phyloP scores from a whole-genome alignment of 2,329 filamentous ascomycete species.

The Knoxdaviesia capensis region DNA sequence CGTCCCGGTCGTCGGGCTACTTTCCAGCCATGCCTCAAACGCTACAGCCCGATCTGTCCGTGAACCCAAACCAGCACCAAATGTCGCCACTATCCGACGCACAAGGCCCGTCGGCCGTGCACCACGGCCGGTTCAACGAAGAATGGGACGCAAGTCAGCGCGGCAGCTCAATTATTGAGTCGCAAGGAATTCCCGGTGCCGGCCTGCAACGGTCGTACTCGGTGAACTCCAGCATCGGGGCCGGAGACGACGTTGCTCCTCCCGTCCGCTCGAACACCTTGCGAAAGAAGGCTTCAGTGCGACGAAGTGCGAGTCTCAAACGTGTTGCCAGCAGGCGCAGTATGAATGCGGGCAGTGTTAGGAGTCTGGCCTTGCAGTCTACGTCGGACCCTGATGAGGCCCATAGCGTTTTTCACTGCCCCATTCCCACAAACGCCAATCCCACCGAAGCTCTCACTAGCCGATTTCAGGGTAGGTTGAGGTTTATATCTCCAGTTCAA shows the following conservation, averaged over 20 bases:
- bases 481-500: background rate
- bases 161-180: constrained; percentile 41
- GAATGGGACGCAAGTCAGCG: constrained; percentile 52
- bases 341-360: constrained; percentile 69
- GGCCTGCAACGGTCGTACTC: constrained; percentile 42
- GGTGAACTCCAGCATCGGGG: constrained; percentile 21
- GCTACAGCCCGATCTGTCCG: too few relatives aligned
- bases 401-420: constrained; percentile 75
- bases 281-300: constrained; percentile 72
- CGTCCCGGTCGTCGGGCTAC: too few relatives aligned
- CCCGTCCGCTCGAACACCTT: constrained; percentile 47
- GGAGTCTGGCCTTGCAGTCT: constrained; percentile 56
- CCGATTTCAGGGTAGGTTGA: constrained; percentile 61
- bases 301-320: constrained; percentile 52
- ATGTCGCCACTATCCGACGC: too few relatives aligned
- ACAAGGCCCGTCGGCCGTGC: too few relatives aligned
- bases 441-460: constrained; percentile 76
- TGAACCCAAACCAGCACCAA: too few relatives aligned
- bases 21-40: too few relatives aligned
- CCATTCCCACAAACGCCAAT: constrained; percentile 68
- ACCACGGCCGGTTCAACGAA: constrained; percentile 39
- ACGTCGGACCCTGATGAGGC: constrained; percentile 45
- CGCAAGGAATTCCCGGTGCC: constrained; percentile 12
- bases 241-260: constrained; percentile 22
- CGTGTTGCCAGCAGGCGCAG: constrained; percentile 66